Percentiles rank a stretch among this genome's conserved stretches.
Evolutionary conservation across 148 eudicot genomes (phyloP).

Genomic region (Diospyros kaki): DNA sequence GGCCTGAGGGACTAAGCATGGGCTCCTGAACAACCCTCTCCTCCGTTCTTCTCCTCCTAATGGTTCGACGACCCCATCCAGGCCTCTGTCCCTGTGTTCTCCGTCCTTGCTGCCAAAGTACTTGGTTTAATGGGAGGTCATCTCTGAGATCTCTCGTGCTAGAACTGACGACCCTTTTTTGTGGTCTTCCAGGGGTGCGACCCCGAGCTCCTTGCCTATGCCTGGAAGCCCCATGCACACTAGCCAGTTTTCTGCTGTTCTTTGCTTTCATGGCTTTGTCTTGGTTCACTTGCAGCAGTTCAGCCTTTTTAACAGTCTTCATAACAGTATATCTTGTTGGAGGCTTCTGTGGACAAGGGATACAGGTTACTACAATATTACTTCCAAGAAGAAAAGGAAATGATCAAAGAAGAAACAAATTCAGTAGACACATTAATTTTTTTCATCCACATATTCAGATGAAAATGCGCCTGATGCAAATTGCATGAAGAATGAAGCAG

Average conservation of each 20-base stretch:
- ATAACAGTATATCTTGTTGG: slow-evolving; percentile 35
- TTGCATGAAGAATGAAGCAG: background rate
- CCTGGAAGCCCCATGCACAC: slow-evolving; percentile 21
- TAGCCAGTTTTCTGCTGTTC: slow-evolving; percentile 32
- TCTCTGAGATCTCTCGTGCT: slow-evolving; percentile 24
- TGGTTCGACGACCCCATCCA: slow-evolving; percentile 56
- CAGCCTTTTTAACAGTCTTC: slow-evolving; percentile 38
- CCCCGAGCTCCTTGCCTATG: slow-evolving; percentile 41
- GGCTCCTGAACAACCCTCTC: slow-evolving; percentile 29
- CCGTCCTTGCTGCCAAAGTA: slow-evolving; percentile 55
- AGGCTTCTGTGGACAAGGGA: slow-evolving; percentile 40
- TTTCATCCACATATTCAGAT: background rate
- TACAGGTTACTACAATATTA: background rate
- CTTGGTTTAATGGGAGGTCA: slow-evolving; percentile 33
- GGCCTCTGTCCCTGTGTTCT: slow-evolving; percentile 49
- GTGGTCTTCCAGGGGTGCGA: slow-evolving; percentile 57
- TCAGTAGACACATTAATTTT: background rate
- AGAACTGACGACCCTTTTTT: slow-evolving; percentile 38
- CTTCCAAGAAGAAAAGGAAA: slow-evolving; percentile 3
- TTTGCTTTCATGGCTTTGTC: slow-evolving; percentile 32
- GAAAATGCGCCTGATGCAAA: background rate
- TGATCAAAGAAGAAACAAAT: background rate
- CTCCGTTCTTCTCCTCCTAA: slow-evolving; percentile 48
- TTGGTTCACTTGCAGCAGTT: slow-evolving; percentile 23
- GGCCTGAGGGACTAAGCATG: slow-evolving; percentile 20